Conservation (phyloP, 208 protist species). For the Leishmania turanica region DNA sequence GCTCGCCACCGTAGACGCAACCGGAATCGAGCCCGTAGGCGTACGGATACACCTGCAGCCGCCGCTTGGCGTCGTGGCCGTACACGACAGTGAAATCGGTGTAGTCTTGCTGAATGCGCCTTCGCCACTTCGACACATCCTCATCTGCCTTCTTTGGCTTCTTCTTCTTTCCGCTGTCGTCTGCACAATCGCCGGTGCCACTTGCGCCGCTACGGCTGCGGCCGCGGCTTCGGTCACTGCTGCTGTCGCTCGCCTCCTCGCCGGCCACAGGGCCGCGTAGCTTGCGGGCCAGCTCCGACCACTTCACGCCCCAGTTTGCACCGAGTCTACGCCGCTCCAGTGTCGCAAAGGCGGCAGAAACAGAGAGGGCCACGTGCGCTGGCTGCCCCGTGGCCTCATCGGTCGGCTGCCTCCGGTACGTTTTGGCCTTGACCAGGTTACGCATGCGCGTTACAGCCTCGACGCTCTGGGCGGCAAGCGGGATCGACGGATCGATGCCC, state of each 20-base stretch:
- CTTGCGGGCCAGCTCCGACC: constrained; percentile 33
- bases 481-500: constrained; percentile 52
- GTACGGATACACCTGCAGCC: constrained; percentile 62
- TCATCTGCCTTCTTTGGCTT: constrained; percentile 5
- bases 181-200: background rate
- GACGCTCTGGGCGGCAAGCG: constrained; percentile 48
- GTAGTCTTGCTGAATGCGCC: constrained; percentile 21
- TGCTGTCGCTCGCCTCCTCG: background rate
- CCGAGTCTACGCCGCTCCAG: constrained; percentile 39
- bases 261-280: background rate
- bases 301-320: constrained; percentile 52
- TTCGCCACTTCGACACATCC: constrained; percentile 10
- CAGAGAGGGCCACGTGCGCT: constrained; percentile 28
- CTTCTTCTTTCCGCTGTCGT: constrained; percentile 1
- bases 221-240: background rate
- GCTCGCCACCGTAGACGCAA: constrained; percentile 65
- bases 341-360: constrained; percentile 33
- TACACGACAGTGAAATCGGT: constrained; percentile 44
- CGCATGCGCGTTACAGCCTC: constrained; percentile 62
- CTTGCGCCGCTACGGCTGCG: background rate
- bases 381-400: constrained; percentile 2
- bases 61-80: constrained; percentile 79
- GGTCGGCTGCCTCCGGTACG: constrained; percentile 7
- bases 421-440: constrained; percentile 33
- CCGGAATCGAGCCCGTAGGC: constrained; percentile 78